Conservation (phyloP, 352 stramenopile genomes). For the Globisporangium spiculum region DNA sequence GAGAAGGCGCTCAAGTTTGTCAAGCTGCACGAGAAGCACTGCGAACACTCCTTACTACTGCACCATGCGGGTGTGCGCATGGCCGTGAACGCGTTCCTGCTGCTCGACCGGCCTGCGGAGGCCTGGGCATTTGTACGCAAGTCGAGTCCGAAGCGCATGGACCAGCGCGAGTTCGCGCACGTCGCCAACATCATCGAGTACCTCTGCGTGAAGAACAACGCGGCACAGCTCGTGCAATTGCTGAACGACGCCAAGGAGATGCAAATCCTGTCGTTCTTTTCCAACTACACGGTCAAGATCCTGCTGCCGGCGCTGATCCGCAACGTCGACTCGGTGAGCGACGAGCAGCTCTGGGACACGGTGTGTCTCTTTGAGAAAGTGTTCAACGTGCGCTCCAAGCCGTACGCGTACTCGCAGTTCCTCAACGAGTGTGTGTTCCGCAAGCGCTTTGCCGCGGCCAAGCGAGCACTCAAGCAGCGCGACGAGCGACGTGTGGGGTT, state of each 20-base stretch:
- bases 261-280: conserved; percentile 23
- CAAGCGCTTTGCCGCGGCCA: conserved; percentile 28
- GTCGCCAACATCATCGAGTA: conserved; percentile 52
- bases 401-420: conserved; percentile 36
- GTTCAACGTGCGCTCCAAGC: conserved; percentile 34
- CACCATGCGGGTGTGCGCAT: conserved; percentile 43
- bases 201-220: conserved; percentile 33
- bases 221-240: conserved; percentile 28
- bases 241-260: conserved; percentile 36
- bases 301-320: conserved; percentile 38
- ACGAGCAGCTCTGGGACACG: conserved; percentile 34
- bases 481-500: conserved; percentile 18
- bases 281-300: conserved; percentile 35
- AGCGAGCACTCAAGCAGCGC: conserved; percentile 29
- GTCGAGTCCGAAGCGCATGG: conserved; percentile 22
- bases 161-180: conserved; percentile 24
- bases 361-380: conserved; percentile 29
- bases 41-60: conserved; percentile 18
- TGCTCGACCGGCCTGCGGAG: conserved; percentile 39
- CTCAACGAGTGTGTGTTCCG: conserved; percentile 38
- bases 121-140: conserved; percentile 42
- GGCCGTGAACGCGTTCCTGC: conserved; percentile 49
- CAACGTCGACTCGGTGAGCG: conserved; percentile 28
- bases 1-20: conserved; percentile 40
- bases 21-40: conserved; percentile 31